Evolutionary conservation across 176 grass and related monocot genomes (phyloP), one percentile per base, ranked within the genome.

Genomic region (Triticum turgidum): DNA sequence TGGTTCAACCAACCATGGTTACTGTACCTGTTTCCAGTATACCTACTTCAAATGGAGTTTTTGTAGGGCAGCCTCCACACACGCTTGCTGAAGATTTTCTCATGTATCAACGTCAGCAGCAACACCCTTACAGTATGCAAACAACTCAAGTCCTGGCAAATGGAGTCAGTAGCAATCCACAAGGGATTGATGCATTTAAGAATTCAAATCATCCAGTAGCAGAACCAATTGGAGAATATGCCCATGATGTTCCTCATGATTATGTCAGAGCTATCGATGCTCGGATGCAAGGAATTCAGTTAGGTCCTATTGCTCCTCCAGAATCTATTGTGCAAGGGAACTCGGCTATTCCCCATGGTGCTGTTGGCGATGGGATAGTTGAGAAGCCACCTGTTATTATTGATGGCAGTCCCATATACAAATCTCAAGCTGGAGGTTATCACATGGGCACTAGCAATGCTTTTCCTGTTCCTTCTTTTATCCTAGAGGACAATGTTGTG

Each of bases 231-330:
- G 86, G 89, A 81, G 90, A 91, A 80, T 88, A 88, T 83, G 90
- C 37, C 32, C 72, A 47, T 86, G 90, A 92, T 80, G 42, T 86
- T 63, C 79, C 84, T 29, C 84, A 88, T 71, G 86, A 88, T 78
- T 91, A 88, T 84, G 34, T 72, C 11, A 86, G 82, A 89, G 86
- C 76, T 86, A 83, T 97, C 1, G 87, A 94, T 86, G 81, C 76
- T 13, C 88, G 59, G 58, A 87, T 93, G 81, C 92, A 94, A 84
- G 84, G 84, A 82, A 62, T 97, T 87, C 82, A 89, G 79, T 89
- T 94, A 72, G 81, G 87, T 78, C 88, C 82, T 54, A 66, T 86
- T 83, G 88, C 85, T 45, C 82, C 85, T 85, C 83, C 90, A 75
- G 90, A 95, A 84, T 73, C 86, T 74, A 59, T 80, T 90, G 41